Evolutionary conservation across 345 rosid genomes (phyloP).

Genomic region (Populus ilicifolia): DNA sequence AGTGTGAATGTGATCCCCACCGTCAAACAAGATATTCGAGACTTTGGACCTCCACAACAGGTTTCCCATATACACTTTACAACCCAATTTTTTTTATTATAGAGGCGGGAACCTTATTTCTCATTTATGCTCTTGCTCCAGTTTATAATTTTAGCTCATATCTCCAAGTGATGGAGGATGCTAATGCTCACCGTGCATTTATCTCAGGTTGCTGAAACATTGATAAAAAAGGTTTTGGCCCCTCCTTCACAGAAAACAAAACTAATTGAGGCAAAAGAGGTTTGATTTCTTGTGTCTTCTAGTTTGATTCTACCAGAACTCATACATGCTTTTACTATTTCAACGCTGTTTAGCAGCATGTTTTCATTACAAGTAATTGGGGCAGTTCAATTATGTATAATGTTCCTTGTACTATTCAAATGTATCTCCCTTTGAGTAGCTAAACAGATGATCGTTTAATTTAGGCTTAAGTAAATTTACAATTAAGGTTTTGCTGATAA

Average conservation of each 20-base stretch:
- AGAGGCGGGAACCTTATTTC: not conserved
- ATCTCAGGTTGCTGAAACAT: conserved; percentile 74
- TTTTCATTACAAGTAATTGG: not conserved
- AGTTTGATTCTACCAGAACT: not conserved
- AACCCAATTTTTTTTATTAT: not conserved
- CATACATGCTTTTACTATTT: not conserved
- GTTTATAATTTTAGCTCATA: not conserved
- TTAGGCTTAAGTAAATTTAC: not conserved
- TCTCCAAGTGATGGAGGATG: not conserved
- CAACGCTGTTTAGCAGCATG: not conserved
- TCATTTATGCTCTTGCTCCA: not conserved
- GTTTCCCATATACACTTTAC: conserved; percentile 28
- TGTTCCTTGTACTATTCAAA: not conserved
- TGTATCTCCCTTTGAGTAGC: not conserved
- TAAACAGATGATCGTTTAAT: not conserved
- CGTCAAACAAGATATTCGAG: conserved; percentile 65
- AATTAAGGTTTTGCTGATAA: not conserved
- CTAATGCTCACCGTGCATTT: conserved; percentile 11
- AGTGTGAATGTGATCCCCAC: conserved; percentile 69
- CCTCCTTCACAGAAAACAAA: conserved; percentile 81
- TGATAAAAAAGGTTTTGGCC: conserved; percentile 73
- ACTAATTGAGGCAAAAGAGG: conserved; percentile 70
- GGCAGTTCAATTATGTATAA: not conserved
- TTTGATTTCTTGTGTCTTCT: conserved; percentile 20
- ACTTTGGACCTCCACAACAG: conserved; percentile 82